These are phyloP conservation scores for Jatropha podagrica DNA, from an alignment of 441 rosid genomes.

Conservation along the genomic window DNA sequence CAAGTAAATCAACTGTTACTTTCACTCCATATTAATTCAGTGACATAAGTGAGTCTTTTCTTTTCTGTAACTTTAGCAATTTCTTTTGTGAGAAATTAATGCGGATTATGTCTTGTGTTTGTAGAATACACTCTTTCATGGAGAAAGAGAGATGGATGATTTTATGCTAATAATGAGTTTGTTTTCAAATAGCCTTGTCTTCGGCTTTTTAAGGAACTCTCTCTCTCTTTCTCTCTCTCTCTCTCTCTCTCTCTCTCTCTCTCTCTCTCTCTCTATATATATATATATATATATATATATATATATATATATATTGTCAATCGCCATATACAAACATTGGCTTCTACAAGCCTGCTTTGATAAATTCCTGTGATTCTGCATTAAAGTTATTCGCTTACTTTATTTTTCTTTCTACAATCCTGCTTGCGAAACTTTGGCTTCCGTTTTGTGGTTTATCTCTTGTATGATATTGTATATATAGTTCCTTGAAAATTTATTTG, in stretches of 20 bases:
- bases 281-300: no score
- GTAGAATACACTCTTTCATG: slow-evolving; percentile 29
- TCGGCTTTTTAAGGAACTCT: slow-evolving; percentile 32
- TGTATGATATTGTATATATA: not conserved
- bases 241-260: no score
- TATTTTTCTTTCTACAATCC: slow-evolving; percentile 20
- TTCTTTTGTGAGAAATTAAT: no score
- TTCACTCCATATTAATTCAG: no score
- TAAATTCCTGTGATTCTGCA: slow-evolving; percentile 27
- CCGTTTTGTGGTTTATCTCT: slow-evolving; percentile 12
- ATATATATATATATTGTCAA: slow-evolving; percentile 20
- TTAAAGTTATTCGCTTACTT: slow-evolving; percentile 12
- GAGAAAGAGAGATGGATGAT: slow-evolving; percentile 42
- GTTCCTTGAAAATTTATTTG: not conserved
- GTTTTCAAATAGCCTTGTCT: slow-evolving; percentile 34
- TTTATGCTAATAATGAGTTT: slow-evolving; percentile 33
- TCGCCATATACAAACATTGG: slow-evolving; percentile 20
- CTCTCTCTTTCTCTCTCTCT: no score
- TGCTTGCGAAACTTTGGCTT: slow-evolving; percentile 12
- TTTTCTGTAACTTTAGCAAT: no score
- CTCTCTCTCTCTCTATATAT: no score
- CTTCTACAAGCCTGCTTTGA: slow-evolving; percentile 16
- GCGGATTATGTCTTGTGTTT: no score
- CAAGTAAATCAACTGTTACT: no score
- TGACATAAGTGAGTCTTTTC: no score